phyloP scores from a whole-genome alignment of 306 rosid species.

The Pueraria montana region DNA sequence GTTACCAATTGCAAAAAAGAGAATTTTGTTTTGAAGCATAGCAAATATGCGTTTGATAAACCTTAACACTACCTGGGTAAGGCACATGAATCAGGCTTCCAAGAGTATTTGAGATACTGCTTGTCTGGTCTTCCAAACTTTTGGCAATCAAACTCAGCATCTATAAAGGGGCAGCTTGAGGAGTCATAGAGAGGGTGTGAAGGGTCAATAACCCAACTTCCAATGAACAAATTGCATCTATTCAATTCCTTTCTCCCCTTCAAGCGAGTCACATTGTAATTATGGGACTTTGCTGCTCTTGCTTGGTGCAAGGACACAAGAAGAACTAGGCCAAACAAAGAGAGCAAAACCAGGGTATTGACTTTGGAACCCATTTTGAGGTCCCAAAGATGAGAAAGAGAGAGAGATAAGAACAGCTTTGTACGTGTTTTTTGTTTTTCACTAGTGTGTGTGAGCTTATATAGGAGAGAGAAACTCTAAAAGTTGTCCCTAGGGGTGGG shows the following conservation, averaged over 20 bases:
- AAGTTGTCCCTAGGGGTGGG: background rate
- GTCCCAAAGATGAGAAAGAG: background rate
- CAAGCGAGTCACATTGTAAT: slow-evolving; percentile 48
- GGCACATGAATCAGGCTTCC: slow-evolving; percentile 85
- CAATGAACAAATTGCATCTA: slow-evolving; percentile 74
- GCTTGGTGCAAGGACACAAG: slow-evolving; percentile 51
- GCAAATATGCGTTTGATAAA: background rate
- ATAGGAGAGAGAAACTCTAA: slow-evolving; percentile 1
- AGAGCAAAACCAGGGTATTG: slow-evolving; percentile 46
- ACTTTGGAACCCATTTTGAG: slow-evolving; percentile 42
- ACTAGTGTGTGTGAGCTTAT: slow-evolving; percentile 31
- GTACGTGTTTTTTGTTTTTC: slow-evolving; percentile 1
- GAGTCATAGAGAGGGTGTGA: slow-evolving; percentile 80
- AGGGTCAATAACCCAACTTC: slow-evolving; percentile 82
- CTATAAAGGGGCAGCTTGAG: slow-evolving; percentile 80
- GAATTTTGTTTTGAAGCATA: background rate
- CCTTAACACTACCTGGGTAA: slow-evolving; percentile 70
- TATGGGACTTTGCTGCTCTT: slow-evolving; percentile 51
- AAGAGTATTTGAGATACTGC: slow-evolving; percentile 82
- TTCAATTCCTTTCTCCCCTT: slow-evolving; percentile 59
- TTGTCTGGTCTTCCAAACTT: slow-evolving; percentile 80
- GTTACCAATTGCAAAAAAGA: background rate
- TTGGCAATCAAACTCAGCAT: slow-evolving; percentile 78
- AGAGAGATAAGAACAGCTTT: background rate
- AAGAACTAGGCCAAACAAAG: slow-evolving; percentile 52